These are phyloP conservation scores for Larix kaempferi DNA, from an alignment of 75 land plant genomes.

Conservation along the genomic window DNA sequence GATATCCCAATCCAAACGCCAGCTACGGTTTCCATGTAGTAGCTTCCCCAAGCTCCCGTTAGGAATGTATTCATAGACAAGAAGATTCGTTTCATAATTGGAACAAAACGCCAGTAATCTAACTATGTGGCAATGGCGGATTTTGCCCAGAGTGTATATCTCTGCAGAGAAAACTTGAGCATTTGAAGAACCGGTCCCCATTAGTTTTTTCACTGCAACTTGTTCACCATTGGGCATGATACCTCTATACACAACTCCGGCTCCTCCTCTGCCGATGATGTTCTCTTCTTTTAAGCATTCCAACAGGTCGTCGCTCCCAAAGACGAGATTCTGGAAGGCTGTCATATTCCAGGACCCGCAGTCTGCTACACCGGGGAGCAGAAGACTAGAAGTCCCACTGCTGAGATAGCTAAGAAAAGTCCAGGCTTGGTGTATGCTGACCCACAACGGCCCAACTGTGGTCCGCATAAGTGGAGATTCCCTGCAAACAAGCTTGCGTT, in stretches of 20 bases:
- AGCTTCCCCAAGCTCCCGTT: conserved; percentile 74
- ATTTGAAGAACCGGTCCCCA: conserved; percentile 22
- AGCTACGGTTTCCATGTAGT: conserved; percentile 60
- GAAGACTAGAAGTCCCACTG: conserved; percentile 30
- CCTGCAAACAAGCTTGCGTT: conserved; percentile 31
- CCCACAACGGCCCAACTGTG: conserved; percentile 11
- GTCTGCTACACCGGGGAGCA: conserved; percentile 12
- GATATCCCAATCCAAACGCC: conserved; percentile 44
- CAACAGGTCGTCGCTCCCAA: conserved; percentile 43
- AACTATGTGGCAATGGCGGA: conserved; percentile 75
- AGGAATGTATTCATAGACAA: conserved; percentile 73
- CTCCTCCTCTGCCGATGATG: conserved; percentile 72
- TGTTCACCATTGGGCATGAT: conserved; percentile 54
- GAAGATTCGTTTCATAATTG: conserved; percentile 54
- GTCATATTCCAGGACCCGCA: conserved; percentile 59
- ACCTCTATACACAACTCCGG: conserved; percentile 74
- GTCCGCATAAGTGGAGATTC: conserved; percentile 43
- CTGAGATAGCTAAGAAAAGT: conserved; percentile 18
- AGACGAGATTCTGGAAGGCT: conserved; percentile 54
- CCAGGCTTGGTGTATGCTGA: background rate
- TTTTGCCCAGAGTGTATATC: conserved; percentile 61
- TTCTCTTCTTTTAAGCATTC: conserved; percentile 41
- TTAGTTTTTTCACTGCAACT: conserved; percentile 79
- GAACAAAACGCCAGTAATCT: conserved; percentile 63
- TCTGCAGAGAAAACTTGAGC: conserved; percentile 75